Conservation (phyloP, 208 protist genomes). For the Crithidia sp. region DNA sequence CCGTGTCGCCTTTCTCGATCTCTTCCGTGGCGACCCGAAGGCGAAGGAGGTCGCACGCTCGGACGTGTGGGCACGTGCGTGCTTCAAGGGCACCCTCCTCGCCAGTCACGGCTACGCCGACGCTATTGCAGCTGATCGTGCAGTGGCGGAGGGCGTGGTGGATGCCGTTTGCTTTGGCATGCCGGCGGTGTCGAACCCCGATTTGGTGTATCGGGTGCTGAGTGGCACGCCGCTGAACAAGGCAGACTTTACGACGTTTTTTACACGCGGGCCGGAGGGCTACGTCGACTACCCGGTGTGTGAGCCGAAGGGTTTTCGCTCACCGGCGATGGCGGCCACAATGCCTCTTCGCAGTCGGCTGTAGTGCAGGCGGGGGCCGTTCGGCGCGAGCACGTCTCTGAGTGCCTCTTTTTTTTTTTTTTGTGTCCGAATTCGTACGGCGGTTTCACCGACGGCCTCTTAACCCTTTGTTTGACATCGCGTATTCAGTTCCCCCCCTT, state of each 20-base stretch:
- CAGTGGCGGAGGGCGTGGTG: constrained; percentile 53
- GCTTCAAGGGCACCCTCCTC: constrained; percentile 23
- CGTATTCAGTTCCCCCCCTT: no score
- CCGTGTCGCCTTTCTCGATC: constrained; percentile 50
- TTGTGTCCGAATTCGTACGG: no score
- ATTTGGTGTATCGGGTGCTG: constrained; percentile 23
- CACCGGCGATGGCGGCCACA: neutral
- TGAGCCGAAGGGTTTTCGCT: constrained; percentile 14
- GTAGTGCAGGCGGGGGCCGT: no score
- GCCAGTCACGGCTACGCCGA: constrained; percentile 28
- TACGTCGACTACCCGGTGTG: constrained; percentile 55
- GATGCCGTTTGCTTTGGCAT: constrained; percentile 58
- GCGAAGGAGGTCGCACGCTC: neutral
- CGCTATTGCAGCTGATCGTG: constrained; percentile 43
- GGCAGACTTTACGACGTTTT: constrained; percentile 19
- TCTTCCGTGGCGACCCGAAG: constrained; percentile 37
- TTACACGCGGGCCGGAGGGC: constrained; percentile 28
- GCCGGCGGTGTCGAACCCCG: constrained; percentile 25
- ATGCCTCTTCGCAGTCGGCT: neutral
- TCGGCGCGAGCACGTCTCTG: no score
- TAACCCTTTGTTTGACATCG: no score
- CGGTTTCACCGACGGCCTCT: no score
- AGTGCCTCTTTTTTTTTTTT: no score
- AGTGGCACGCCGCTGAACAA: constrained; percentile 18
- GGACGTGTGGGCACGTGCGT: constrained; percentile 23